A percentile compares a stretch with the other conserved stretches of the same genome.
Conservation (phyloP, 2,329 filamentous ascomycete genomes). For the Sclerotinia subarctica region DNA sequence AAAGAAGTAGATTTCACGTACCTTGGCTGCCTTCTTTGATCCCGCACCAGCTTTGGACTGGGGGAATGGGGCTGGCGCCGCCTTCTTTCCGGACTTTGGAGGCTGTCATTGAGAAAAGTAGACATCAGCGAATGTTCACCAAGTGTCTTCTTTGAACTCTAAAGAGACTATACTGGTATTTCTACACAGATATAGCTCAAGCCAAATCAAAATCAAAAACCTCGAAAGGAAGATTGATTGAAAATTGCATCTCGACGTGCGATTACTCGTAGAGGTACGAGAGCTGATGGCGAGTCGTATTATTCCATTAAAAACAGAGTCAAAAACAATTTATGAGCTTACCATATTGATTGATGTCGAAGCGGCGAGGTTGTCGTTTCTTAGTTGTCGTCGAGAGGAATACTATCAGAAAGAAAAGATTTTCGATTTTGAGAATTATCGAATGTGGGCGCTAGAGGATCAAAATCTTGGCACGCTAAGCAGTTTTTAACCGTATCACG, state of each 20-base stretch:
- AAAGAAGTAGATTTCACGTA: conserved; percentile 50
- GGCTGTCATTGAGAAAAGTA: conserved; percentile 99
- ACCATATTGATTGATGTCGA: conserved; percentile 56
- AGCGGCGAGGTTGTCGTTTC: conserved; percentile 33
- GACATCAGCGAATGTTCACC: conserved; percentile 85
- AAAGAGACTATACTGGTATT: conserved; percentile 61
- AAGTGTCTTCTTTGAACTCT: conserved; percentile 89
- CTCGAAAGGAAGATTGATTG: conserved; percentile 36
- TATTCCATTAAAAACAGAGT: conserved; percentile 31
- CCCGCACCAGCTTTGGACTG: conserved; percentile 78
- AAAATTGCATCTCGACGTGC: conserved; percentile 39
- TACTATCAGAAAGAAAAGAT: conserved; percentile 30
- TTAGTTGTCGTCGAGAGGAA: conserved; percentile 26
- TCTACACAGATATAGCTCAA: conserved; percentile 52
- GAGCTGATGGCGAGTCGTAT: conserved; percentile 37
- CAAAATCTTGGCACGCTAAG: conserved; percentile 32
- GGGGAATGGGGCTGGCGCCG: conserved; percentile 94
- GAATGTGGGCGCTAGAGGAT: conserved; percentile 25
- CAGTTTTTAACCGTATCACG: background rate
- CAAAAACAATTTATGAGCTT: conserved; percentile 48
- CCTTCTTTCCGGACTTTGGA: conserved; percentile 97
- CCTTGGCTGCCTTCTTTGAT: conserved; percentile 95
- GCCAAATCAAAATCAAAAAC: conserved; percentile 58
- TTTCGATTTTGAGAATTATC: conserved; percentile 22
- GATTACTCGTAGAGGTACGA: conserved; percentile 42